These are phyloP conservation scores for Hymenotorrendiella dingleyae DNA, from an alignment of 2,329 filamentous ascomycete genomes.

Conservation along the genomic window DNA sequence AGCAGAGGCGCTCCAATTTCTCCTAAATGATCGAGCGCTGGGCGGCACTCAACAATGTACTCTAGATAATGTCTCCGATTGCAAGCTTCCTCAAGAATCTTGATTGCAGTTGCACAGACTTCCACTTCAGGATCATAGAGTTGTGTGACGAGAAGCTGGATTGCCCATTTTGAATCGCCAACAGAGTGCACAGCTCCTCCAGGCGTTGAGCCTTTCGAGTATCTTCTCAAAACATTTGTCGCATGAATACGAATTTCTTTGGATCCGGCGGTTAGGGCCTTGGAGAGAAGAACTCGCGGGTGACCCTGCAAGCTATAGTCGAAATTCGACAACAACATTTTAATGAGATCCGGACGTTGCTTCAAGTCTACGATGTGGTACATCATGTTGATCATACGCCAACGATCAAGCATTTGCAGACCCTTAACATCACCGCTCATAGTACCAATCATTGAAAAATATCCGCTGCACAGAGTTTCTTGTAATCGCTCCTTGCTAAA, in stretches of 20 bases:
- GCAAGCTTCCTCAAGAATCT: slow-evolving; percentile 95
- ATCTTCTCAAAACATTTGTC: slow-evolving; percentile 81
- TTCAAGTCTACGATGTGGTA: slow-evolving; percentile 94
- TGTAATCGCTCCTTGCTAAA: slow-evolving; percentile 81
- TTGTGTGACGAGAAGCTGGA: slow-evolving; percentile 93
- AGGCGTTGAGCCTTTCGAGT: slow-evolving; percentile 59
- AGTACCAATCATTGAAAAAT: slow-evolving; percentile 87
- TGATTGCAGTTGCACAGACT: slow-evolving; percentile 92
- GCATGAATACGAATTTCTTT: slow-evolving; percentile 89
- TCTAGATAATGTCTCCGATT: slow-evolving; percentile 87
- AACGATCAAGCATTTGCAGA: slow-evolving; percentile 83
- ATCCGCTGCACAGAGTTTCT: slow-evolving; percentile 85
- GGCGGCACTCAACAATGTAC: slow-evolving; percentile 93
- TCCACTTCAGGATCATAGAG: slow-evolving; percentile 96
- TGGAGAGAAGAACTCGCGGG: slow-evolving; percentile 85
- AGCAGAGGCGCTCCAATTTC: slow-evolving; percentile 94
- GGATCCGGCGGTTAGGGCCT: slow-evolving; percentile 84
- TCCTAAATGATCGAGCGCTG: slow-evolving; percentile 88
- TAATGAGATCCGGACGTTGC: slow-evolving; percentile 85
- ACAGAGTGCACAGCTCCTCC: slow-evolving; percentile 37
- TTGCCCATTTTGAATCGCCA: slow-evolving; percentile 86
- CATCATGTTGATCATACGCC: slow-evolving; percentile 99
- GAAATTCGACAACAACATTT: slow-evolving; percentile 80
- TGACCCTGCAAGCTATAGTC: slow-evolving; percentile 88
- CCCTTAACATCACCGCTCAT: slow-evolving; percentile 79